Evolutionary conservation across 2,329 filamentous ascomycete species (phyloP).

Genomic region (Xylariaceae sp.): DNA sequence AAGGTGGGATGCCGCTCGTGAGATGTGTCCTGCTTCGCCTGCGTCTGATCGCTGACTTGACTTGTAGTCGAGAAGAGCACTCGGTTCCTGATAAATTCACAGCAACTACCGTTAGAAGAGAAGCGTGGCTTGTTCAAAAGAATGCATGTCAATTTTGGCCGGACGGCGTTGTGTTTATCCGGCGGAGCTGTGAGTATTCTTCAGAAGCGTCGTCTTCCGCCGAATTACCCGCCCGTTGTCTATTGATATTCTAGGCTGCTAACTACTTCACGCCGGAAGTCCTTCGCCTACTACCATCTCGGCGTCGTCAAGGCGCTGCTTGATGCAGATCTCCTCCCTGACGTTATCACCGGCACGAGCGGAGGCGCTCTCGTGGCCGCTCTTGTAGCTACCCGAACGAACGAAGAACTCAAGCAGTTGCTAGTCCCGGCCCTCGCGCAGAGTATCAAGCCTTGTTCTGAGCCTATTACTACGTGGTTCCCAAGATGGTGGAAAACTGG

Average conservation of each 20-base stretch:
- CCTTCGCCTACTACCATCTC: conserved; percentile 95
- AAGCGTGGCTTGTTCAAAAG: conserved; percentile 84
- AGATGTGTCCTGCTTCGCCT: not conserved
- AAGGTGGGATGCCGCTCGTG: conserved; percentile 49
- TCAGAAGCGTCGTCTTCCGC: not conserved
- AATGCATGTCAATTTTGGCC: conserved; percentile 83
- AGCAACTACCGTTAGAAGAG: conserved; percentile 63
- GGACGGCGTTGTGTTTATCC: conserved; percentile 87
- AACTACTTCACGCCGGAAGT: conserved; percentile 32
- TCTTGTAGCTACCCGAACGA: conserved; percentile 80
- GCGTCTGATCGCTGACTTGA: conserved; percentile 2
- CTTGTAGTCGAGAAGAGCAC: conserved; percentile 59
- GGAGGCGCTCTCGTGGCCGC: conserved; percentile 88
- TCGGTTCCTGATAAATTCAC: conserved; percentile 63
- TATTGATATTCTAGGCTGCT: not conserved
- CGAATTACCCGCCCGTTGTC: not conserved
- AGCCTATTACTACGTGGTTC: conserved; percentile 71
- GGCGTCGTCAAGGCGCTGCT: conserved; percentile 86
- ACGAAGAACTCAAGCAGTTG: conserved; percentile 81
- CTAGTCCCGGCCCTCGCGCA: conserved; percentile 82
- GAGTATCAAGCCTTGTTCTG: conserved; percentile 80
- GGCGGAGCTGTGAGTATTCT: conserved; percentile 60
- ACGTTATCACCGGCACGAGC: conserved; percentile 94
- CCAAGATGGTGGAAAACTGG: conserved; percentile 88
- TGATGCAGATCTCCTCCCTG: conserved; percentile 78